phyloP scores from a whole-genome alignment of 2,329 filamentous ascomycete genomes.

The Trichoderma brevicompactum region DNA sequence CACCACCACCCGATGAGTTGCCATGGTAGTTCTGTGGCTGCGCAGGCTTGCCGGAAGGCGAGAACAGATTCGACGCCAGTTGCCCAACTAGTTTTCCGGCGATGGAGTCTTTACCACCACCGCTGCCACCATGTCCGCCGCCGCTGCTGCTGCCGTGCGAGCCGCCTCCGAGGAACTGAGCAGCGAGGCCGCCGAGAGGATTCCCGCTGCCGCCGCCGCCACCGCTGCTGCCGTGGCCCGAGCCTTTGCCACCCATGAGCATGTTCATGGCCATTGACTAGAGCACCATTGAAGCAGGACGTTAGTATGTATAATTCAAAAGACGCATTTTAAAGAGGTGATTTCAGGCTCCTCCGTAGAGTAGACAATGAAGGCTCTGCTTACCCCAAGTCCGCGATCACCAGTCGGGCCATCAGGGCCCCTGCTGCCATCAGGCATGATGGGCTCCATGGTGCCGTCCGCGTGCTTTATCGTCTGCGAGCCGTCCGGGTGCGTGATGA shows the following conservation, averaged over 20 bases:
- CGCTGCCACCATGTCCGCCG: constrained; percentile 39
- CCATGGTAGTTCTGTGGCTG: constrained; percentile 55
- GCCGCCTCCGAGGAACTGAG: constrained; percentile 50
- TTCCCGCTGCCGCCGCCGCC: constrained; percentile 46
- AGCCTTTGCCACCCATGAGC: constrained; percentile 55
- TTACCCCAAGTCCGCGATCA: constrained; percentile 68
- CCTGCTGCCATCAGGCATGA: constrained; percentile 59
- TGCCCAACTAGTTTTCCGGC: constrained; percentile 62
- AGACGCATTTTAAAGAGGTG: not conserved
- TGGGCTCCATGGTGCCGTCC: constrained; percentile 65
- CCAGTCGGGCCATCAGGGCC: constrained; percentile 57
- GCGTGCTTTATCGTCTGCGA: constrained; percentile 64
- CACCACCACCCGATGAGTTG: constrained; percentile 46
- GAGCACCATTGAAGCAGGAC: constrained; percentile 24
- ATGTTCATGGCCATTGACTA: constrained; percentile 66
- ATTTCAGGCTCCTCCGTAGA: not conserved
- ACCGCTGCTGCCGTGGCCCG: constrained; percentile 36
- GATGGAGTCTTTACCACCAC: constrained; percentile 47
- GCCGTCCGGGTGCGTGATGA: constrained; percentile 67
- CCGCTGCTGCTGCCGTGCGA: constrained; percentile 39
- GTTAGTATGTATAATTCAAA: constrained; percentile 13
- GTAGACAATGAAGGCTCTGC: constrained; percentile 38
- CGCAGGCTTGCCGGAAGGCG: constrained; percentile 51
- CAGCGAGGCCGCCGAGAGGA: constrained; percentile 53
- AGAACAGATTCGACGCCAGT: constrained; percentile 59